Evolutionary conservation across 257 asterid species (phyloP).

Genomic region (Euphrasia confusa): DNA sequence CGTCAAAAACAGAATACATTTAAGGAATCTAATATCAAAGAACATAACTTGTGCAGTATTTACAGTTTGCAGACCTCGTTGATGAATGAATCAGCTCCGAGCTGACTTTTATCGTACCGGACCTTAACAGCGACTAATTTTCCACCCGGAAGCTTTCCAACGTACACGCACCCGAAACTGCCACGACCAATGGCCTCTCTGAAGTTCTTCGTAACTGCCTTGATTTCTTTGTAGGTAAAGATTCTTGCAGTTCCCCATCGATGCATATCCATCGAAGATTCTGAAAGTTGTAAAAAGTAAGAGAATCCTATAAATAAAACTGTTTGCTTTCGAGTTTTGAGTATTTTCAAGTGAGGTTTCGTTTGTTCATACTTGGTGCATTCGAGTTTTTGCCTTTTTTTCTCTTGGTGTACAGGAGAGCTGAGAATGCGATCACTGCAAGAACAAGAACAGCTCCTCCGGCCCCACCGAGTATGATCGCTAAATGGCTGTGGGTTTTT

Average conservation of each 20-base stretch:
- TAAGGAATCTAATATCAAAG: background rate
- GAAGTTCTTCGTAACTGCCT: slow-evolving; percentile 73
- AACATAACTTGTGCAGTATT: background rate
- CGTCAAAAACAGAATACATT: background rate
- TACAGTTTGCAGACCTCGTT: slow-evolving; percentile 53
- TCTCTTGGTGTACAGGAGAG: slow-evolving; percentile 51
- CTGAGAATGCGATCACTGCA: slow-evolving; percentile 37
- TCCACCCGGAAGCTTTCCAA: slow-evolving; percentile 71
- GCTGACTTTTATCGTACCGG: slow-evolving; percentile 73
- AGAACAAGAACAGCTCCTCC: slow-evolving; percentile 58
- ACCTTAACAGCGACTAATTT: slow-evolving; percentile 85
- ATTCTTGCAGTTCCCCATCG: slow-evolving; percentile 64
- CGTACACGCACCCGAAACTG: slow-evolving; percentile 81
- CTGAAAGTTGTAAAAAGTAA: slow-evolving; percentile 24
- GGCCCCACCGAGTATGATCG: slow-evolving; percentile 43
- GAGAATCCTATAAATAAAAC: slow-evolving; percentile 11
- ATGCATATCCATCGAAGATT: slow-evolving; percentile 38
- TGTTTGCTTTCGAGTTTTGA: background rate
- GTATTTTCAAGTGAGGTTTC: background rate
- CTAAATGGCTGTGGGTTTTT: slow-evolving; percentile 44
- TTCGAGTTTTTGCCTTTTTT: slow-evolving; percentile 33
- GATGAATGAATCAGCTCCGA: slow-evolving; percentile 84
- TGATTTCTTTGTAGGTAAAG: slow-evolving; percentile 75
- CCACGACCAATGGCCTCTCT: slow-evolving; percentile 81
- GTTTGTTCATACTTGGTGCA: slow-evolving; percentile 43